Conservation (phyloP, 2,329 filamentous ascomycete genomes). For the Aspergillus sp. region DNA sequence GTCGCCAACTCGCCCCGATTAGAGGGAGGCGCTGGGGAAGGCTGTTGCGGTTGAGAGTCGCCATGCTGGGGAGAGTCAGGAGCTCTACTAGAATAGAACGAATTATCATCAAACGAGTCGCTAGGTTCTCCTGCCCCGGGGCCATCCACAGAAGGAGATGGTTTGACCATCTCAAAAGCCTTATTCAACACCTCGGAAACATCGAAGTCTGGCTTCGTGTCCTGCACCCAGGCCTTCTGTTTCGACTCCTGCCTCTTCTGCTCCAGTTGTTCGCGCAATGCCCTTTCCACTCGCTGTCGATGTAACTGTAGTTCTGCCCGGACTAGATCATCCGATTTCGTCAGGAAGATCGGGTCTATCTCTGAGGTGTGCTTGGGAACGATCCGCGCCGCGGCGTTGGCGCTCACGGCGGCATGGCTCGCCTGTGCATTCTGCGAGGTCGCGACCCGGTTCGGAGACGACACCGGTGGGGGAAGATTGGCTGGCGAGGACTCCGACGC, state of each 20-base stretch:
- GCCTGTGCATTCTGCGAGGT: constrained; percentile 16
- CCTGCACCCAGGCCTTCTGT: constrained; percentile 49
- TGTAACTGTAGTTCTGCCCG: constrained; percentile 78
- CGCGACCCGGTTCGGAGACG: constrained; percentile 12
- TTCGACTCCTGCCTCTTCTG: constrained; percentile 53
- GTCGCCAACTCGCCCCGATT: constrained; percentile 31
- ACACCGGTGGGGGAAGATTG: constrained; percentile 16
- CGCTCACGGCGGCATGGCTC: constrained; percentile 10
- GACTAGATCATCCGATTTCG: constrained; percentile 81
- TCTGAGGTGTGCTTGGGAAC: constrained; percentile 56
- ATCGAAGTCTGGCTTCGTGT: constrained; percentile 63
- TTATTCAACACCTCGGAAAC: constrained; percentile 69
- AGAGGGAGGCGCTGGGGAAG: constrained; percentile 27
- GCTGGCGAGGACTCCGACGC: constrained; percentile 15
- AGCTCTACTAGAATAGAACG: constrained; percentile 89
- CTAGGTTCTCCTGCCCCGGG: constrained; percentile 60
- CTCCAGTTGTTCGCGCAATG: constrained; percentile 73
- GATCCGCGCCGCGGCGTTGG: constrained; percentile 27
- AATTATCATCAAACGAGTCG: constrained; percentile 89
- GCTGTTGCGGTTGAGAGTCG: constrained; percentile 26
- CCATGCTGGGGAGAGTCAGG: constrained; percentile 67
- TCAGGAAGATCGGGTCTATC: constrained; percentile 78
- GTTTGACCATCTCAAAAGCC: constrained; percentile 69
- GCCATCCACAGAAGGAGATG: constrained; percentile 57
- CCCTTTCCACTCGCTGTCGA: constrained; percentile 75